Conservation (phyloP, 179 eudicot genomes). For the Patellifolia procumbens region DNA sequence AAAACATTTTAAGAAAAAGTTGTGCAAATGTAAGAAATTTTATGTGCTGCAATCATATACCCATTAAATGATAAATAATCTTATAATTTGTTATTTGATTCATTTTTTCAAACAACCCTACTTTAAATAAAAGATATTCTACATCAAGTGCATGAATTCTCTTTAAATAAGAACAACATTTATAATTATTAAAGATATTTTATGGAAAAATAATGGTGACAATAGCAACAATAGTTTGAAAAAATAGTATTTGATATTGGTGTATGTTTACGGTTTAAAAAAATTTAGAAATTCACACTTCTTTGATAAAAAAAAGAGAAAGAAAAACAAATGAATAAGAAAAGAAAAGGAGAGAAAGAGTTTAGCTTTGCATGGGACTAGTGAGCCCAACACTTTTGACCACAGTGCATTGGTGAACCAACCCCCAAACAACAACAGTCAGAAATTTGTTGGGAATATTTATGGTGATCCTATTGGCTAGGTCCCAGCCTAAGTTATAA, state of each 20-base stretch:
- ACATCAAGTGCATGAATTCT: background rate
- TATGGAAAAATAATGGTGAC: too few species aligned
- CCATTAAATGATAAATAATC: too few species aligned
- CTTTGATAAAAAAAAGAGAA: background rate
- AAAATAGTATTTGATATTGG: too few species aligned
- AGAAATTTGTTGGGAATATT: constrained; percentile 16
- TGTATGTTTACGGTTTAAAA: background rate
- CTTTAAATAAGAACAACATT: background rate
- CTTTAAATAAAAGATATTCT: too few species aligned
- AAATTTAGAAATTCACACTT: too few species aligned
- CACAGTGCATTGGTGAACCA: constrained; percentile 33
- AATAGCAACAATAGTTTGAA: too few species aligned
- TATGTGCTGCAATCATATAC: too few species aligned
- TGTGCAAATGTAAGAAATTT: too few species aligned
- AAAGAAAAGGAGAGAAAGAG: background rate
- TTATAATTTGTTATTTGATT: too few species aligned
- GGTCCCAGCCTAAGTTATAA: background rate
- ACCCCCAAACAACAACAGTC: constrained; percentile 23
- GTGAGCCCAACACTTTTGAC: constrained; percentile 41
- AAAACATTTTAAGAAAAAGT: too few species aligned
- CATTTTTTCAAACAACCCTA: too few species aligned
- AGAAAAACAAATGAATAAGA: background rate
- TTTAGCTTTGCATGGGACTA: constrained; percentile 34
- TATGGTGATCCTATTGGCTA: constrained; percentile 17
- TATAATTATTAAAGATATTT: background rate